Conservation (phyloP, 306 rosid species). For the Myrica gale region DNA sequence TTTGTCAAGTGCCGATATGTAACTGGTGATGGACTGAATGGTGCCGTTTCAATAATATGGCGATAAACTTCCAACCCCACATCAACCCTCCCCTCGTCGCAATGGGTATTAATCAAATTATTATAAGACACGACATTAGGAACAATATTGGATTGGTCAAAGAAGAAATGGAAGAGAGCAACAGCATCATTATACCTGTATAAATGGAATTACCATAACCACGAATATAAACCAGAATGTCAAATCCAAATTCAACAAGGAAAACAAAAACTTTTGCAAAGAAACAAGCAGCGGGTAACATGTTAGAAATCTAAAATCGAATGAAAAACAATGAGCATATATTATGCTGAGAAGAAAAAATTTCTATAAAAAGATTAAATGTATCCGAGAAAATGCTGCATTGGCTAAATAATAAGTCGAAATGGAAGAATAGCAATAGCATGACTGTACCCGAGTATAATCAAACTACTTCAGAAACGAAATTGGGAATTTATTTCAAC, state of each 20-base stretch:
- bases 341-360: background rate
- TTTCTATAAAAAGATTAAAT: background rate
- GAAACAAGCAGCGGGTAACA: background rate
- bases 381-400: background rate
- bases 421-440: background rate
- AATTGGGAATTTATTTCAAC: background rate
- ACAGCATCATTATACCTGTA: slow-evolving; percentile 46
- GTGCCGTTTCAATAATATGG: slow-evolving; percentile 59
- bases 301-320: background rate
- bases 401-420: background rate
- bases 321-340: background rate
- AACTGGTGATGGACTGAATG: slow-evolving; percentile 79
- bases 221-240: background rate
- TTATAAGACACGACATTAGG: slow-evolving; percentile 92
- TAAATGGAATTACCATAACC: background rate
- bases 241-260: background rate
- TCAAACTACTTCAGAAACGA: background rate
- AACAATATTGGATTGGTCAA: slow-evolving; percentile 70
- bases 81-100: slow-evolving; percentile 82
- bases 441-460: background rate
- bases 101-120: slow-evolving; percentile 74
- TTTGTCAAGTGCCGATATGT: slow-evolving; percentile 82
- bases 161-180: slow-evolving; percentile 80
- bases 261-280: background rate
- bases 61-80: slow-evolving; percentile 69